Conservation (phyloP, 805 yeast species). For the Metschnikowia hibisci region DNA sequence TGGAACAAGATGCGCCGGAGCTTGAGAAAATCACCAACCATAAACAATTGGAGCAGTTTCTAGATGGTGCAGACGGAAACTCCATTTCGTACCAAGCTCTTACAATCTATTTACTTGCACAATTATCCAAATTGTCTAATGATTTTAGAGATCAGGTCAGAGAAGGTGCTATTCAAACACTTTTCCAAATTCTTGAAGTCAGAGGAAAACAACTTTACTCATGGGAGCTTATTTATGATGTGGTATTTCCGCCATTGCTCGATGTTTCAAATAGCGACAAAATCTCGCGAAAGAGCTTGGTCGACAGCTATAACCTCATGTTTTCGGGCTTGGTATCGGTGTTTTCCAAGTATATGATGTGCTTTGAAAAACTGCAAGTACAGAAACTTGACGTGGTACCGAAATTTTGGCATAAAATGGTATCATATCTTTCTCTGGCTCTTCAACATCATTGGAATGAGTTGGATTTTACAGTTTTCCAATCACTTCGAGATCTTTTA, state of each 20-base stretch:
- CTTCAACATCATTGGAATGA: constrained; percentile 43
- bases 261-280: constrained; percentile 15
- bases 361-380: constrained; percentile 19
- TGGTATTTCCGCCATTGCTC: constrained; percentile 59
- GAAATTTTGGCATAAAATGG: constrained; percentile 54
- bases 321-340: constrained; percentile 65
- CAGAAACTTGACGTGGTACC: constrained; percentile 16
- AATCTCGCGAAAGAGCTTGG: constrained; percentile 40
- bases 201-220: constrained; percentile 38
- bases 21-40: background rate
- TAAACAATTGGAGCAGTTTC: constrained; percentile 7
- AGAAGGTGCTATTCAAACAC: constrained; percentile 86
- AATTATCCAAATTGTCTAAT: constrained; percentile 57
- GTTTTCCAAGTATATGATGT: constrained; percentile 48
- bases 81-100: constrained; percentile 20
- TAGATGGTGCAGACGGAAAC: constrained; percentile 4
- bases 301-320: constrained; percentile 60
- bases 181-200: constrained; percentile 57
- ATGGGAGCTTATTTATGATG: constrained; percentile 66
- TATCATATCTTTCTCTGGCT: constrained; percentile 45
- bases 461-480: constrained; percentile 53
- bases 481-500: constrained; percentile 48
- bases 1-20: background rate
- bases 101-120: constrained; percentile 60
- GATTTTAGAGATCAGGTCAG: constrained; percentile 77